Percentiles rank a stretch among this genome's conserved stretches.
Conservation (phyloP, 129 eudicot genomes). For the Heracleum sosnowskyi region DNA sequence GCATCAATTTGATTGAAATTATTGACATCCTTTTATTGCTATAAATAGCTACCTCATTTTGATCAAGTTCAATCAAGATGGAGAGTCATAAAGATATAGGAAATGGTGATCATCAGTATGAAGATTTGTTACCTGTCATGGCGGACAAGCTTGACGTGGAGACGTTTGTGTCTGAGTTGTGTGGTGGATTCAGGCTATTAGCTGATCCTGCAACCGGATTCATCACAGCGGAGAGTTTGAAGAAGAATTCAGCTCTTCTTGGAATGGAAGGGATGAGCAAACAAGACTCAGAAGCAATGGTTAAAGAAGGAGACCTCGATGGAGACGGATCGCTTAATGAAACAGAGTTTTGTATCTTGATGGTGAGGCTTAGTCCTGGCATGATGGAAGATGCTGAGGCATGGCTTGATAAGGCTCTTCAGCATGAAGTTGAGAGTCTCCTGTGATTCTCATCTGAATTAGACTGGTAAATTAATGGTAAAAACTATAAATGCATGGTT, state of each 20-base stretch:
- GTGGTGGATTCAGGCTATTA: constrained; percentile 71
- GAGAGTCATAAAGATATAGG: not conserved
- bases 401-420: constrained; percentile 48
- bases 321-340: constrained; percentile 72
- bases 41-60: not conserved
- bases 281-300: constrained; percentile 69
- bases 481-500: not conserved
- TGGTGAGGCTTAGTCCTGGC: constrained; percentile 89
- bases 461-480: not conserved
- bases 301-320: constrained; percentile 70
- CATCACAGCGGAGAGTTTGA: constrained; percentile 61
- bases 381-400: constrained; percentile 87
- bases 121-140: constrained; percentile 85
- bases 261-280: constrained; percentile 74
- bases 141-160: constrained; percentile 75
- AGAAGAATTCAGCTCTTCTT: constrained; percentile 45
- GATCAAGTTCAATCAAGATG: not conserved
- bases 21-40: not conserved
- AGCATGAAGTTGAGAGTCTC: not conserved
- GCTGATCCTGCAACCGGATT: constrained; percentile 50
- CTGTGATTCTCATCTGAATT: not conserved
- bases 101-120: constrained; percentile 25
- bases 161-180: constrained; percentile 60
- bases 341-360: constrained; percentile 69
- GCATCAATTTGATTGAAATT: not conserved